Evolutionary conservation across 495 filamentous ascomycete species (phyloP), one percentile per base, ranked within the genome.

Genomic region (Penicillium desertorum): DNA sequence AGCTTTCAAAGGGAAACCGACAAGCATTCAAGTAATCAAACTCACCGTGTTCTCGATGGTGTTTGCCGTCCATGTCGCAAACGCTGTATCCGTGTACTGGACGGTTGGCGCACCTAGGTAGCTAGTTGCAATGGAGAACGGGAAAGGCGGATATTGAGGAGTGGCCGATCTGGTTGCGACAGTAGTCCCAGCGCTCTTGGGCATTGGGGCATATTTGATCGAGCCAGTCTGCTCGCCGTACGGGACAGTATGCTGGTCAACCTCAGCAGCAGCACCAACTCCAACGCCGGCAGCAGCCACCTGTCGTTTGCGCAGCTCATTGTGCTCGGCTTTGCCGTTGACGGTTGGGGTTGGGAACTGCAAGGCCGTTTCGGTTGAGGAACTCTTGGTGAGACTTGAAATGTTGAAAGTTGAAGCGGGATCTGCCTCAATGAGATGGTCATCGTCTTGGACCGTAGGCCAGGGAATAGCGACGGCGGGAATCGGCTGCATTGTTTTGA

Each of bases 181-280:
- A 45, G 83, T 83, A 17, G 80, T 86, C 11, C 79, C 80, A 14
- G 88, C 87, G 36, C 82, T 76, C 49, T 79, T 81, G 54, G 87
- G 85, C 87, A 89, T 87, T 1, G 88, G 88, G 25, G 88, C 88
- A 71, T 87, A 91, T 67, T 79, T 81, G 5, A 80, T 89, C 36
- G 74, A 57, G 5, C 88, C 88, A 3, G 78, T 81, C 65, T 92
- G 88, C 57, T 78, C 58, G 8, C 76, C 77, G 62, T 88, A 92
- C 1, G 83, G 80, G 22, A 88, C 75, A 1, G 68, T 78, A 49
- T 79, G 83, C 17, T 64, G 55, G 22, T 71, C 66, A 1, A 62
- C 51, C 6, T 25, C 27, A 19, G 53, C 32, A 25, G 23, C 27
- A 4, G 27, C 51, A 14, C 34, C 41, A 16, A 17, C 51, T 1